These are phyloP conservation scores for Suillus variegatus DNA, from an alignment of 768 basidiomycete genomes.

Conservation along the genomic window DNA sequence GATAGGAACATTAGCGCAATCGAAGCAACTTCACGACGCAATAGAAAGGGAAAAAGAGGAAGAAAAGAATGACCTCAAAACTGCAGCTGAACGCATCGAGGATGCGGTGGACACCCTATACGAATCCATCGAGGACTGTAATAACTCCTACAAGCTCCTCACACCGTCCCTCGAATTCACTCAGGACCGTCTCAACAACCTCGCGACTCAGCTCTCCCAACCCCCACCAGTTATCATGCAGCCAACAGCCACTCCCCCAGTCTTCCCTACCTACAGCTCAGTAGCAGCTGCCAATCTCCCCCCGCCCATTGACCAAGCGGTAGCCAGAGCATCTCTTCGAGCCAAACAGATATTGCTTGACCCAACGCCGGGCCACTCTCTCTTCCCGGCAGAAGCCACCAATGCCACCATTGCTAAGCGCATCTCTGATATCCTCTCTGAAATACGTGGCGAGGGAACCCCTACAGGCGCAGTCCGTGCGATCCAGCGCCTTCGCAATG, in stretches of 20 bases:
- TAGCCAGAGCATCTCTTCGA: not conserved
- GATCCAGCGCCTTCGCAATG: not conserved
- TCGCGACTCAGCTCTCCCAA: not conserved
- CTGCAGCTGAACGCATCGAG: not conserved
- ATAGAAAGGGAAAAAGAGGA: not conserved
- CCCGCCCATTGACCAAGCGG: not conserved
- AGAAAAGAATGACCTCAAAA: not conserved
- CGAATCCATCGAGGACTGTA: not conserved
- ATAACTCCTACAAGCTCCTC: not conserved
- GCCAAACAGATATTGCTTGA: not conserved
- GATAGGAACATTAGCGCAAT: too few relatives aligned
- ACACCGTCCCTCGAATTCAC: not conserved
- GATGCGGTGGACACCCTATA: not conserved
- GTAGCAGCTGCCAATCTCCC: not conserved
- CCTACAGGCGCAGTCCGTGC: not conserved
- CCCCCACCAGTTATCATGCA: too few relatives aligned
- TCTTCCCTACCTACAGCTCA: not conserved
- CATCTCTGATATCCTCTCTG: not conserved
- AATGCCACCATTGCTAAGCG: not conserved
- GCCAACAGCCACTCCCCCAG: too few relatives aligned
- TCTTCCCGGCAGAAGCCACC: not conserved
- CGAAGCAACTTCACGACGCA: too few relatives aligned
- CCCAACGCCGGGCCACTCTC: not conserved
- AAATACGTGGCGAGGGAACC: accelerated
- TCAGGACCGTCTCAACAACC: not conserved